Evolutionary conservation across 805 yeast species (phyloP).

Genomic region (Suhomyces pyralidae): DNA sequence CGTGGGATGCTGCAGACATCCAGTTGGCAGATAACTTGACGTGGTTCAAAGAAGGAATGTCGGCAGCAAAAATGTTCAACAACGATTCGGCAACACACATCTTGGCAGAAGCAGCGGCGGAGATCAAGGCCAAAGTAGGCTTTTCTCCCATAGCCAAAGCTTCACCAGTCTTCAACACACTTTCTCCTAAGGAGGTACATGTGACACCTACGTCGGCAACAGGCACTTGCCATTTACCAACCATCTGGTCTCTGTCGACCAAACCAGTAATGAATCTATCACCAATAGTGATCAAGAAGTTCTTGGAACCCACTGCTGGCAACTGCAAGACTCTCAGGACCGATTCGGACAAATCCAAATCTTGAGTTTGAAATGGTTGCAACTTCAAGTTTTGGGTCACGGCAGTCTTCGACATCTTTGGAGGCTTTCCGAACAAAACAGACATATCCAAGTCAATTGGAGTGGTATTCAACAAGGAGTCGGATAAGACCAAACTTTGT

Average conservation of each 20-base stretch:
- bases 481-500: conserved; percentile 77
- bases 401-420: conserved; percentile 84
- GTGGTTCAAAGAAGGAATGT: conserved; percentile 67
- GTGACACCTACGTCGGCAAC: conserved; percentile 98
- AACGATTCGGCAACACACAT: conserved; percentile 95
- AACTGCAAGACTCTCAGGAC: conserved; percentile 77
- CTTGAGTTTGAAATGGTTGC: conserved; percentile 33
- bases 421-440: conserved; percentile 93
- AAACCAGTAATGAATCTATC: conserved; percentile 97
- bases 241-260: conserved; percentile 96
- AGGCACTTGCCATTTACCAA: conserved; percentile 99
- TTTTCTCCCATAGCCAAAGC: conserved; percentile 97
- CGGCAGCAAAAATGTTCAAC: conserved; percentile 85
- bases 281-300: conserved; percentile 94
- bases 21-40: conserved; percentile 94
- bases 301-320: conserved; percentile 94
- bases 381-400: conserved; percentile 57
- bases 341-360: conserved; percentile 56
- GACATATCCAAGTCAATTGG: conserved; percentile 97
- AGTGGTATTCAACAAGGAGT: conserved; percentile 68
- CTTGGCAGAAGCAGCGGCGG: conserved; percentile 89
- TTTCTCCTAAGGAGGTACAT: conserved; percentile 80
- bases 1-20: conserved; percentile 97
- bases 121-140: conserved; percentile 84
- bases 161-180: conserved; percentile 79